phyloP scores from a whole-genome alignment of 2,329 filamentous ascomycete genomes.

The Monosporascus sp. region DNA sequence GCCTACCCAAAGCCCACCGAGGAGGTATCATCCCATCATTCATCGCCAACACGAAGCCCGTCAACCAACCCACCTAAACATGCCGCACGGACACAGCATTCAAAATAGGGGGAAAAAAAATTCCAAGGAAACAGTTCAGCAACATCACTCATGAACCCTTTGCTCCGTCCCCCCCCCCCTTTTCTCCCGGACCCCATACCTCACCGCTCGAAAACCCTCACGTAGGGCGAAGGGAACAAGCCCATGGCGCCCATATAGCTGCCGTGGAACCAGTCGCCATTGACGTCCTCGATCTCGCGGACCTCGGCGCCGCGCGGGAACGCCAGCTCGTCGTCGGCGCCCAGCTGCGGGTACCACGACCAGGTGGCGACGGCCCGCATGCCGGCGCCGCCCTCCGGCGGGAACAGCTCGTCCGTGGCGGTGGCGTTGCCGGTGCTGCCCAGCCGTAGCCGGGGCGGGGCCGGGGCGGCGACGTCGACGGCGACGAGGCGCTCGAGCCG shows the following conservation, averaged over 20 bases:
- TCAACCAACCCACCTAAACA: too few relatives aligned
- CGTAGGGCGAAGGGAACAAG: constrained; percentile 77
- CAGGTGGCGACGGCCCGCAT: constrained; percentile 61
- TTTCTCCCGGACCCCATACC: neutral
- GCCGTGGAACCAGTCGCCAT: constrained; percentile 87
- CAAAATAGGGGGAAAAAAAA: too few relatives aligned
- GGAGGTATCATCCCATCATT: too few relatives aligned
- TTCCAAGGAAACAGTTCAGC: too few relatives aligned
- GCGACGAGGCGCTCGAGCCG: constrained; percentile 45
- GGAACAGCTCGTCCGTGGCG: constrained; percentile 43
- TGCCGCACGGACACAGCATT: too few relatives aligned
- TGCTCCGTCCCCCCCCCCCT: too few relatives aligned
- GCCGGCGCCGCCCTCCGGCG: constrained; percentile 72
- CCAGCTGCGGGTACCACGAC: constrained; percentile 69
- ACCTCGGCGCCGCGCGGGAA: constrained; percentile 84
- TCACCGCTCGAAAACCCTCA: constrained; percentile 40
- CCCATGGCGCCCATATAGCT: constrained; percentile 77
- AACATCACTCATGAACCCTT: too few relatives aligned
- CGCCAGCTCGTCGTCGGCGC: constrained; percentile 67
- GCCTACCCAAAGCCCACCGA: too few relatives aligned
- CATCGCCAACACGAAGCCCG: too few relatives aligned
- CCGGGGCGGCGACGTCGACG: constrained; percentile 43
- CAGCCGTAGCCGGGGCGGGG: constrained; percentile 22
- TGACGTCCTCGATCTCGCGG: constrained; percentile 77
- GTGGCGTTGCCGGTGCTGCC: constrained; percentile 17